These are phyloP conservation scores for Phytophthora rubi DNA, from an alignment of 352 stramenopile genomes.

Conservation along the genomic window DNA sequence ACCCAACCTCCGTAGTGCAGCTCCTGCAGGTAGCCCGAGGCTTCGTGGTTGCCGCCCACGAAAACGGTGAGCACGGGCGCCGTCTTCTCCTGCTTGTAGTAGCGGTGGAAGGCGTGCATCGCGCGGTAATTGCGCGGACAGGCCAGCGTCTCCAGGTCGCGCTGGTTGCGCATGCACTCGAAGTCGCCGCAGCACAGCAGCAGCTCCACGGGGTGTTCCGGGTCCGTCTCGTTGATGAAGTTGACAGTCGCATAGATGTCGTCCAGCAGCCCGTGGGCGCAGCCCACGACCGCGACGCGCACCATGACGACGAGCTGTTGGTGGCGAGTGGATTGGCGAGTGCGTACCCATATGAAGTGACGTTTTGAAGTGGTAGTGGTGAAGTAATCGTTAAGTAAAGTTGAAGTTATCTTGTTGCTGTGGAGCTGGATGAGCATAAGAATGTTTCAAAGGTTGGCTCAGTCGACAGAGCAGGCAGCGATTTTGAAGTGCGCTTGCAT, in stretches of 20 bases:
- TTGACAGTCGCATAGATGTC: slow-evolving; percentile 96
- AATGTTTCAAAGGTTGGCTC: too few relatives aligned
- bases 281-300: slow-evolving; percentile 96
- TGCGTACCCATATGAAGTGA: background rate
- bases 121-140: slow-evolving; percentile 97
- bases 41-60: slow-evolving; percentile 99
- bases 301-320: slow-evolving; percentile 40
- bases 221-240: slow-evolving; percentile 90
- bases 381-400: background rate
- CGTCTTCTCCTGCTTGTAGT: slow-evolving; percentile 93
- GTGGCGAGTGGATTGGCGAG: background rate
- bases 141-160: slow-evolving; percentile 94
- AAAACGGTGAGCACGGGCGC: slow-evolving; percentile 97
- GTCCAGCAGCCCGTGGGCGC: slow-evolving; percentile 98
- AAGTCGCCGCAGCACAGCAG: slow-evolving; percentile 99
- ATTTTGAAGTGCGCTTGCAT: background rate
- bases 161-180: slow-evolving; percentile 95
- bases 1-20: slow-evolving; percentile 98
- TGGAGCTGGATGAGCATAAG: background rate
- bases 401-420: background rate
- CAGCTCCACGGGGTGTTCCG: slow-evolving; percentile 89
- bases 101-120: slow-evolving; percentile 94
- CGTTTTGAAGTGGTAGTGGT: background rate
- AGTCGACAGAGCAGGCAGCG: too few relatives aligned
- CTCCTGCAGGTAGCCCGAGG: slow-evolving; percentile 96